Percentiles rank a stretch among this genome's conserved stretches.
Evolutionary conservation across 2,329 filamentous ascomycete species (phyloP).

Genomic region (Neofusicoccum sp.): DNA sequence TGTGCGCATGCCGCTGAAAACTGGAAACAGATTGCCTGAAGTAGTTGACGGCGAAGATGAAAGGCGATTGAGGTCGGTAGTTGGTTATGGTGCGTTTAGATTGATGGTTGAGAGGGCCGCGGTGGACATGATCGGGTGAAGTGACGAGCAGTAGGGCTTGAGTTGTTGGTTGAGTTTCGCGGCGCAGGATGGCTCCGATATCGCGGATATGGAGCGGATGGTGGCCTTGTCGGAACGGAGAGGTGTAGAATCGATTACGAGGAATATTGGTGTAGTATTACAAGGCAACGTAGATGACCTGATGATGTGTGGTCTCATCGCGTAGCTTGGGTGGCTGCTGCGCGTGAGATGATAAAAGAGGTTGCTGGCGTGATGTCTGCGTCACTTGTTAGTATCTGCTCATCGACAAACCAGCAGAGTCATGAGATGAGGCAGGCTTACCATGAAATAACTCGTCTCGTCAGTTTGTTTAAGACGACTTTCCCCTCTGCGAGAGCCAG

Average conservation of each 20-base stretch:
- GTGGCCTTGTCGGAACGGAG: background rate
- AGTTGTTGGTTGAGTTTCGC: background rate
- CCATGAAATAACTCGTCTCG: background rate
- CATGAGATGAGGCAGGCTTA: background rate
- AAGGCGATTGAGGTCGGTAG: background rate
- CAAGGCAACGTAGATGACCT: background rate
- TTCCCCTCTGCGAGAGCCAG: slow-evolving; percentile 2
- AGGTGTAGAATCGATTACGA: background rate
- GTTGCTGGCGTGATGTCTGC: background rate
- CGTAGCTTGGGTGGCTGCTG: background rate
- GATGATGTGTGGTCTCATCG: background rate
- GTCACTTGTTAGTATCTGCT: background rate
- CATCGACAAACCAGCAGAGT: background rate
- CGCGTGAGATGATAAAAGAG: background rate
- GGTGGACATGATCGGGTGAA: background rate
- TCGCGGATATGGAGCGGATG: background rate
- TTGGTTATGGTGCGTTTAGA: too few species aligned
- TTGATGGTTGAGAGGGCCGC: background rate
- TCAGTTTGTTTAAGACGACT: background rate
- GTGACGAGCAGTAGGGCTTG: background rate
- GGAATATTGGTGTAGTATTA: background rate
- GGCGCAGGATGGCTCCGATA: background rate
- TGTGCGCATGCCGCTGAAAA: background rate
- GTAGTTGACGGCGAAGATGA: background rate
- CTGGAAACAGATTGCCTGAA: background rate